Evolutionary conservation across 805 yeast genomes (phyloP), one percentile per base, ranked within the genome.

Genomic region (Wickerhamiella lipophila): DNA sequence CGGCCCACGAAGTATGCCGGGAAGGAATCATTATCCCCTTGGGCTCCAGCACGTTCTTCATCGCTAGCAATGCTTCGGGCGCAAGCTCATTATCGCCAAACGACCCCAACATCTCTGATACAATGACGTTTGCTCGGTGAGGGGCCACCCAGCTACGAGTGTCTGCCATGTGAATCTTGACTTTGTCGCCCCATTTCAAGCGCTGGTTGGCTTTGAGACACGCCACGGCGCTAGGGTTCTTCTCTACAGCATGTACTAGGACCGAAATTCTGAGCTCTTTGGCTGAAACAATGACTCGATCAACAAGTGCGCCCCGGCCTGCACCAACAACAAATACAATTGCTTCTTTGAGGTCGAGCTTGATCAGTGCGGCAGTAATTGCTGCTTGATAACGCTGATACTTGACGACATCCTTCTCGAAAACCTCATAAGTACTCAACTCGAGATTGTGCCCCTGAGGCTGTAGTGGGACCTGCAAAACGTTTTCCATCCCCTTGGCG

Each of bases 11-110:
- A 0, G 78, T 60, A 58, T 81, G 78, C 5, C 71, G 66, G 47
- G 70, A 65, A 11, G 89, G 89, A 32, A 82, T 80, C 64, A 75
- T 78, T 18, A 77, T 63, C 2, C 84, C 81, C 2, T 49, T 45
- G 6, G 58, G 58, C 63, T 75, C 71, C 56, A 72, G 51, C 55
- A 59, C 74, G 72, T 15, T 70, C 32, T 51, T 53, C 12, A 50
- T 57, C 3, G 43, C 8, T n/a, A 5, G 29, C 29, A 40, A n/a
- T 12, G 30, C 79, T 61, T 88, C 97, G 0, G 97, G 96, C 7
- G 84, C 73, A 15, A 85, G 69, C 60, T 88, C 96, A 63, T 88
- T 89, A 62, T 94, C 89, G 3, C 95, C 96, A 66, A 89, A 83
- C 13, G 95, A 83, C 5, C 96, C 96, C 23, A 88, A 63, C 6